A percentile compares a stretch with the other conserved stretches of the same genome.
Evolutionary conservation across 306 rosid genomes (phyloP).

Genomic region (Inga leiocalycina): DNA sequence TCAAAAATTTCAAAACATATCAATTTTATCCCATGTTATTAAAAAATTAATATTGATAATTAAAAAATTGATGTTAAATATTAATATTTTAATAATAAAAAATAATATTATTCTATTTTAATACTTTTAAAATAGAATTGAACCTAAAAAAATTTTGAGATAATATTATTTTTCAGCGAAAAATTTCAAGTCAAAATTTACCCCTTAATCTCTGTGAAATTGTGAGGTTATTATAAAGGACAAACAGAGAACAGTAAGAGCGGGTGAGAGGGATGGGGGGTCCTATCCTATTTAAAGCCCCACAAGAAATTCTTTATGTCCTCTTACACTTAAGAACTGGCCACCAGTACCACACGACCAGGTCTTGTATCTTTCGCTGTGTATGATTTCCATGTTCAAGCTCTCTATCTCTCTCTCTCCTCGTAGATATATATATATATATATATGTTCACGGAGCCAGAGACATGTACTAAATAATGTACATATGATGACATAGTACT

Average conservation of each 20-base stretch:
- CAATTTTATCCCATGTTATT: too few species aligned
- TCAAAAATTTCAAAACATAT: too few species aligned
- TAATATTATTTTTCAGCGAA: too few species aligned
- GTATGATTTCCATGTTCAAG: slow-evolving; percentile 27
- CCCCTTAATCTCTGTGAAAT: too few species aligned
- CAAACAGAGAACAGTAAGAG: slow-evolving; percentile 50
- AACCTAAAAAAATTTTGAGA: too few species aligned
- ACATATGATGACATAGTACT: slow-evolving; percentile 31
- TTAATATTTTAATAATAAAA: too few species aligned
- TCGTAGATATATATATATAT: too few species aligned
- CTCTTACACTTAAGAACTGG: slow-evolving; percentile 37
- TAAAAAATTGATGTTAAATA: accelerated
- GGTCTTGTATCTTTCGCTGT: slow-evolving; percentile 42
- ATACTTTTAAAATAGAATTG: accelerated
- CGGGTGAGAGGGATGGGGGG: slow-evolving; percentile 40
- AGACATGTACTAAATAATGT: slow-evolving; percentile 40
- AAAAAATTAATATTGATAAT: neutral
- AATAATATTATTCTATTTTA: too few species aligned
- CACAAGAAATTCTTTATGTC: slow-evolving; percentile 52
- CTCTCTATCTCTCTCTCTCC: slow-evolving; percentile 8
- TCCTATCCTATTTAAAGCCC: slow-evolving; percentile 47
- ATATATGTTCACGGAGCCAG: slow-evolving; percentile 15
- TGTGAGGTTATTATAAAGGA: slow-evolving; percentile 41
- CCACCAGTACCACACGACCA: slow-evolving; percentile 35
- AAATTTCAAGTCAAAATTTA: too few species aligned